These are phyloP conservation scores for Pleodorina starrii DNA, from an alignment of 139 green algal species.

Conservation along the genomic window DNA sequence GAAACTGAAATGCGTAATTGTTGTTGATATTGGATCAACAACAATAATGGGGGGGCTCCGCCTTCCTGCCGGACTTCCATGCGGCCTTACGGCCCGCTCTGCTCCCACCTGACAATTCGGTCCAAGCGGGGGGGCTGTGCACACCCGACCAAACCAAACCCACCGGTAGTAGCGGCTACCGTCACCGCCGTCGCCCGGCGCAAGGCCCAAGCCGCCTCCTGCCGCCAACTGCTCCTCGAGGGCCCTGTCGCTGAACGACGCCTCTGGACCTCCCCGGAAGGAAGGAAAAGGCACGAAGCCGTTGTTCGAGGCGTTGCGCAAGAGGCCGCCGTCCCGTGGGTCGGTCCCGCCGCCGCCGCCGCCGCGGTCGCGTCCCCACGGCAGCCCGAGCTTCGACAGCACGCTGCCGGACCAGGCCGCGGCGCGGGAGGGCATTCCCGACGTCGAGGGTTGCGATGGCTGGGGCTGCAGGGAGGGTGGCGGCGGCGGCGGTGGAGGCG, in stretches of 20 bases:
- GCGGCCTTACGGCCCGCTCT: no score
- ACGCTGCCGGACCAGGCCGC: slow-evolving; percentile 4
- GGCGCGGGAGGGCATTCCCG: background rate
- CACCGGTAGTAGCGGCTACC: slow-evolving; percentile 55
- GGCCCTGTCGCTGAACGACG: slow-evolving; percentile 35
- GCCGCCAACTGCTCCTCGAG: slow-evolving; percentile 42
- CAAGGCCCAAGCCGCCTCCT: background rate
- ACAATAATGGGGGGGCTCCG: no score
- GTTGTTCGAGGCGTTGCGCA: no score
- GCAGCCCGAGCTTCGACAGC: slow-evolving; percentile 34
- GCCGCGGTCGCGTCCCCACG: background rate
- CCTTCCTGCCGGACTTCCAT: no score
- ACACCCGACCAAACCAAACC: no score
- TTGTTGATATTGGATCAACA: no score
- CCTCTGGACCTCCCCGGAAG: background rate
- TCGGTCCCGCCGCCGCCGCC: background rate
- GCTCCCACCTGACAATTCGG: no score
- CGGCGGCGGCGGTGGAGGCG: background rate
- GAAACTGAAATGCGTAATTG: no score
- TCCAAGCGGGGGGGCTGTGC: no score
- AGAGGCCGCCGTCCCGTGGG: slow-evolving; percentile 2
- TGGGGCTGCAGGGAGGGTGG: background rate
- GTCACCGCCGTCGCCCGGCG: background rate
- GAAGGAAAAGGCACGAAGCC: background rate
- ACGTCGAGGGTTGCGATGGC: background rate